A percentile compares a stretch with the other conserved stretches of the same genome.
Conservation (phyloP, 345 rosid genomes). For the Eucalyptus coolabah region DNA sequence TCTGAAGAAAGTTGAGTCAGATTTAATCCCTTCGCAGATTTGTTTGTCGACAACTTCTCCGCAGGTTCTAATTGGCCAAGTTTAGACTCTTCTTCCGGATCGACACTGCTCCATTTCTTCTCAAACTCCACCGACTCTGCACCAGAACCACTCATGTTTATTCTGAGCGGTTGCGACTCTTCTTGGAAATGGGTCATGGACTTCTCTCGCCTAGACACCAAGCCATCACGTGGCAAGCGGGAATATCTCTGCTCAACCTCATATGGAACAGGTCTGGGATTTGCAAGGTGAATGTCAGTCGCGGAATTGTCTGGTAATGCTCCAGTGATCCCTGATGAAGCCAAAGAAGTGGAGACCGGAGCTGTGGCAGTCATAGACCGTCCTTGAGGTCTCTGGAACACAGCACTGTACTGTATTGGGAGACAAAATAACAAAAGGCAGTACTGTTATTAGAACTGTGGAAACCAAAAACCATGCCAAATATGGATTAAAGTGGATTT, state of each 20-base stretch:
- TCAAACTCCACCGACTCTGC: conserved; percentile 27
- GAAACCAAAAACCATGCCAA: neutral
- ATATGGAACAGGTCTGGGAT: conserved; percentile 27
- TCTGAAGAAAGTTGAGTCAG: conserved; percentile 21
- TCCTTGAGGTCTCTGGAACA: conserved; percentile 35
- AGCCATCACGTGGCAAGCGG: conserved; percentile 49
- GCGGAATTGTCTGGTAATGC: conserved; percentile 18
- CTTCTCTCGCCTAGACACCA: conserved; percentile 59
- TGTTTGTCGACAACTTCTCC: conserved; percentile 17
- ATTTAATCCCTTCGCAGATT: conserved; percentile 10
- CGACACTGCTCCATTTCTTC: conserved; percentile 28
- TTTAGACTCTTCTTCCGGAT: conserved; percentile 25
- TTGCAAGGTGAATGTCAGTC: conserved; percentile 19
- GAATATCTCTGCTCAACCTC: conserved; percentile 50
- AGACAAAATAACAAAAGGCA: neutral
- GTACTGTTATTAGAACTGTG: neutral
- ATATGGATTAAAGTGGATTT: neutral
- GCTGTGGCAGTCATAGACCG: conserved; percentile 14
- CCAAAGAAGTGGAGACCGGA: conserved; percentile 24
- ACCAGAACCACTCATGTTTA: conserved; percentile 31
- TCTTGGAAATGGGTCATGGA: conserved; percentile 42
- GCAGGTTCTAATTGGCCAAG: conserved; percentile 18
- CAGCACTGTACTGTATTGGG: conserved; percentile 27
- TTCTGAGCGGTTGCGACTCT: conserved; percentile 39
- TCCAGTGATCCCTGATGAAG: conserved; percentile 14